These are phyloP conservation scores for Saussurea involucrata DNA, from an alignment of 129 eudicot genomes.

Conservation along the genomic window DNA sequence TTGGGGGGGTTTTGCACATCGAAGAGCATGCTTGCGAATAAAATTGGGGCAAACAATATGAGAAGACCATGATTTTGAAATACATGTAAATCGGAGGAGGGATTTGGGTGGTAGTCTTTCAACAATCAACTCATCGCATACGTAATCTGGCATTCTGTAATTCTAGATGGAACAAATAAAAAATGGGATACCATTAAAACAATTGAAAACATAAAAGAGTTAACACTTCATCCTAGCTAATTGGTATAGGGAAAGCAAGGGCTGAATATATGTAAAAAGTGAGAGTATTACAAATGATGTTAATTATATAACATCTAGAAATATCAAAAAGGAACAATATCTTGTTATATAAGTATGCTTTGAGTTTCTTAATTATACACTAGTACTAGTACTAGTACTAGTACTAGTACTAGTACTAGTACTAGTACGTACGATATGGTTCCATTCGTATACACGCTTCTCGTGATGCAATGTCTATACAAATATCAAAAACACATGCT, in stretches of 20 bases:
- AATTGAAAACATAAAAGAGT: background rate
- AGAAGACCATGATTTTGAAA: background rate
- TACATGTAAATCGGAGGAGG: background rate
- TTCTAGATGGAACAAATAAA: background rate
- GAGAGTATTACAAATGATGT: background rate
- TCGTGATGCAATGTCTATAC: too few species aligned
- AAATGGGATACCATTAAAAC: background rate
- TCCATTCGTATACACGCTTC: too few species aligned
- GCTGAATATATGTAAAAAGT: background rate
- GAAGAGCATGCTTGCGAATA: background rate
- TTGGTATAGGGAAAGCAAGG: background rate
- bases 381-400: too few species aligned
- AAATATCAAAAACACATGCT: too few species aligned
- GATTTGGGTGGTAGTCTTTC: background rate
- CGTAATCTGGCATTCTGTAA: background rate
- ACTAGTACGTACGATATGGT: too few species aligned
- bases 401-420: too few species aligned
- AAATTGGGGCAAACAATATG: background rate
- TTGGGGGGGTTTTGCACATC: background rate
- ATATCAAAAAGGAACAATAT: background rate
- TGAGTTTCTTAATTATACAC: background rate
- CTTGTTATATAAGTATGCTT: background rate
- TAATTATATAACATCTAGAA: background rate
- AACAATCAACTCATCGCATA: background rate
- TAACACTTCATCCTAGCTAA: background rate